Evolutionary conservation across 208 protist genomes (phyloP), one percentile per base, ranked within the genome.

Genomic region (Tritrichomonas foetus): DNA sequence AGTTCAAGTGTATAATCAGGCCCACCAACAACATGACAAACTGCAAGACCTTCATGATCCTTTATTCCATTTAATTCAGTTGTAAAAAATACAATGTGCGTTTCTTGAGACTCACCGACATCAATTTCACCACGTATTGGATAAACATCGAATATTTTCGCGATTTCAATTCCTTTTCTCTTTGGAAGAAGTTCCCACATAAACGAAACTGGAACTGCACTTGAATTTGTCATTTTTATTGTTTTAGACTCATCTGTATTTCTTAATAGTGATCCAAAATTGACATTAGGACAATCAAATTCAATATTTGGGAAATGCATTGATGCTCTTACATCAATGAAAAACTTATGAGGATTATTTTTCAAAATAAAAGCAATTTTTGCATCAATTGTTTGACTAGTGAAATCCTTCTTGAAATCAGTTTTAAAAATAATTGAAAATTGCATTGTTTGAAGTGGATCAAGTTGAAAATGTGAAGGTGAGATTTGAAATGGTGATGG

Each of bases 141-240:
- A 57, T 89, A 89, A 57, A 57, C 44, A 57, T 89, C 47, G 30
- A 89, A 89, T 53, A 89, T 89, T n/a, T 89, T 89, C 2, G 47
- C 25, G 8, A 89, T 39, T 69, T 33, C 64, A 39, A 89, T 89
- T 25, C 57, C 57, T 9, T 53, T 89, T 11, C 44, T 27, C 11
- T 53, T 27, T 89, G 78, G 78, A 27, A 89, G 41, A 9, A 89
- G 30, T 57, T 89, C 78, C 78, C 78, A 89, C 33, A 61, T 14
- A n/a, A 89, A 89, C 8, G 53, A 41, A 39, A 57, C 78, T 5
- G 41, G 41, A 27, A 89, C 1, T 41, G 33, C 41, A 53, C 41
- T 57, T 33, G 47, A 27, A 57, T 89, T 89, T 39, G 25, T 49
- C 47, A 89, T 57, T 33, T 44, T 39, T 39, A 89, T 30, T 14